phyloP scores from a whole-genome alignment of 768 basidiomycete genomes.

The Lactarius akahatsu region DNA sequence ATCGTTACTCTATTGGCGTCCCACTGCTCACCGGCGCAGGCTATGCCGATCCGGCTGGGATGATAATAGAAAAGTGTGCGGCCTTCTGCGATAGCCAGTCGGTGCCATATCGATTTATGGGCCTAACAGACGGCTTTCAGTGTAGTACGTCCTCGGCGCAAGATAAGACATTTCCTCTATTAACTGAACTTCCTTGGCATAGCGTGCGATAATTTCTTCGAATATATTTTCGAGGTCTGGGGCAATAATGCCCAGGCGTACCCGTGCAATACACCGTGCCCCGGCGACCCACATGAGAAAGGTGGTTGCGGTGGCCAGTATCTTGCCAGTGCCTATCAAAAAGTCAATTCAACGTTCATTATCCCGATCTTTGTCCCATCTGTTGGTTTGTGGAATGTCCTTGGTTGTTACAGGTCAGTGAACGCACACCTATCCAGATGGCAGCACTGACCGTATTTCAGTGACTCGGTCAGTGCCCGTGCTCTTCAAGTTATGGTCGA shows the following conservation, averaged over 20 bases:
- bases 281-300: conserved; percentile 51
- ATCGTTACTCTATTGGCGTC: background rate
- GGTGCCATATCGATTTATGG: conserved; percentile 54
- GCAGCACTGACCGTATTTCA: conserved; percentile 22
- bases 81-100: conserved; percentile 43
- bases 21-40: conserved; percentile 51
- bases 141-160: conserved; percentile 47
- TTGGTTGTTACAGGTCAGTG: conserved; percentile 71
- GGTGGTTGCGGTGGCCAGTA: conserved; percentile 57
- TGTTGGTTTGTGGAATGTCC: conserved; percentile 62
- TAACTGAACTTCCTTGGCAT: background rate
- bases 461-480: conserved; percentile 38
- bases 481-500: conserved; percentile 35
- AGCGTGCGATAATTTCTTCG: conserved; percentile 31
- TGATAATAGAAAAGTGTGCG: conserved; percentile 58
- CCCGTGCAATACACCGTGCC: conserved; percentile 59
- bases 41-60: conserved; percentile 47
- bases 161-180: background rate
- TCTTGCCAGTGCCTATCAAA: conserved; percentile 55
- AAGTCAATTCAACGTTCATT: conserved; percentile 43
- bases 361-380: conserved; percentile 50
- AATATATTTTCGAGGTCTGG: conserved; percentile 48
- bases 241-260: conserved; percentile 45
- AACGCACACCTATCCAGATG: background rate
- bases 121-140: conserved; percentile 61